A percentile compares a stretch with the other conserved stretches of the same genome.
These are phyloP conservation scores for Marasmius oreades DNA, from an alignment of 1,284 basidiomycete genomes.

Conservation along the genomic window DNA sequence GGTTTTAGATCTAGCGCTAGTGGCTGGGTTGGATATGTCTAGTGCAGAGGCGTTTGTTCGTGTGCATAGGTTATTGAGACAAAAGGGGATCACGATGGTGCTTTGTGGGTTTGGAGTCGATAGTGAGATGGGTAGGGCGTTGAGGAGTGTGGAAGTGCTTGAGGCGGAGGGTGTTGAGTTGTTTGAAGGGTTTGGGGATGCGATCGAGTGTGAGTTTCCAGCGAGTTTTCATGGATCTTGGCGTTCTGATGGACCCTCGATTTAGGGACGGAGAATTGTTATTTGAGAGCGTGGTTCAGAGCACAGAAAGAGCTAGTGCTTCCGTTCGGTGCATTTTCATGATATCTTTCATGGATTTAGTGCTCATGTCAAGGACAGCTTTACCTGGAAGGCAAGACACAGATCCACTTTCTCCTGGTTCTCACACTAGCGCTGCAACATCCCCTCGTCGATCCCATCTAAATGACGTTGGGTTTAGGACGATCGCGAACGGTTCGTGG, in stretches of 20 bases:
- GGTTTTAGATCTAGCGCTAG: constrained; percentile 81
- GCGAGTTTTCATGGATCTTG: neutral
- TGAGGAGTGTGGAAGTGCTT: constrained; percentile 66
- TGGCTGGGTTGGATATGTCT: constrained; percentile 91
- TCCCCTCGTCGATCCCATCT: constrained; percentile 78
- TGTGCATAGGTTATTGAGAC: constrained; percentile 78
- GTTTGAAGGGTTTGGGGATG: constrained; percentile 84
- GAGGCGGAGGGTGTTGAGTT: constrained; percentile 77
- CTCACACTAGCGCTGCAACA: constrained; percentile 53
- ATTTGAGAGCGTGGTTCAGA: constrained; percentile 74
- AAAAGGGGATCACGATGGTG: constrained; percentile 80
- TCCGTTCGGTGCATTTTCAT: constrained; percentile 32
- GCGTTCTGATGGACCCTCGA: constrained; percentile 1
- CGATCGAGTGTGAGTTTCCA: constrained; percentile 71
- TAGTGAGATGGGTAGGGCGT: constrained; percentile 64
- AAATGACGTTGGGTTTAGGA: constrained; percentile 73
- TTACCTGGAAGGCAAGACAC: constrained; percentile 55
- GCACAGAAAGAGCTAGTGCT: constrained; percentile 53
- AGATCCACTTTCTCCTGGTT: constrained; percentile 38
- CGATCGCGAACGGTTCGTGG: constrained; percentile 54
- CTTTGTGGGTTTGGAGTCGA: constrained; percentile 79
- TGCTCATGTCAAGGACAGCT: constrained; percentile 29
- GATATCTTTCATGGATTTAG: too few species aligned
- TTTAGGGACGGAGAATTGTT: constrained; percentile 86
- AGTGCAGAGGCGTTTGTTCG: constrained; percentile 94